Conservation (phyloP, 176 grass and related monocot species). For the Poa annua region DNA sequence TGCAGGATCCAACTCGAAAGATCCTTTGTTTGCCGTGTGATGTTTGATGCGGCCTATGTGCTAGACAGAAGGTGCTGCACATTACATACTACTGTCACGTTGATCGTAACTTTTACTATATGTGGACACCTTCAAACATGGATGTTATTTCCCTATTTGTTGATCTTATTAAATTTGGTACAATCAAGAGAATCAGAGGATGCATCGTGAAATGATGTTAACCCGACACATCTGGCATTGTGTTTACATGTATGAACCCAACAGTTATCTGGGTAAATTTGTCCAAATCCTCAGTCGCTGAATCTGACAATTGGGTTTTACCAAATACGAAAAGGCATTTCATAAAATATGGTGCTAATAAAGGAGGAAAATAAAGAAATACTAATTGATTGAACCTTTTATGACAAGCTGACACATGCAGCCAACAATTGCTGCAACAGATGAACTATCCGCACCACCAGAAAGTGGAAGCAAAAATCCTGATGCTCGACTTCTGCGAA, state of each 20-base stretch:
- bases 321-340: slow-evolving; percentile 20
- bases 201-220: not conserved
- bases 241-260: not conserved
- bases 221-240: not conserved
- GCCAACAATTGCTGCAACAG: slow-evolving; percentile 94
- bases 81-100: not conserved
- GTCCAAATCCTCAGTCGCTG: not conserved
- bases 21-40: not conserved
- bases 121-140: slow-evolving; percentile 8
- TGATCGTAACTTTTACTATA: not conserved
- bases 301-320: not conserved
- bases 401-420: slow-evolving; percentile 97
- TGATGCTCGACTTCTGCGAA: slow-evolving; percentile 86
- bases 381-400: slow-evolving; percentile 58
- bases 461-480: slow-evolving; percentile 99
- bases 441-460: slow-evolving; percentile 96
- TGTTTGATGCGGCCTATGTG: not conserved
- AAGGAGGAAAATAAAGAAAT: not conserved
- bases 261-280: not conserved
- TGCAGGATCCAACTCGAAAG: too few relatives aligned
- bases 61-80: not conserved
- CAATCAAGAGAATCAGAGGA: not conserved
- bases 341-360: slow-evolving; percentile 4
- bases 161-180: not conserved
- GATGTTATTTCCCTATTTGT: not conserved